Base-by-base conservation (phyloP, 768 basidiomycete genomes). In the Agrocybe praecox region DNA sequence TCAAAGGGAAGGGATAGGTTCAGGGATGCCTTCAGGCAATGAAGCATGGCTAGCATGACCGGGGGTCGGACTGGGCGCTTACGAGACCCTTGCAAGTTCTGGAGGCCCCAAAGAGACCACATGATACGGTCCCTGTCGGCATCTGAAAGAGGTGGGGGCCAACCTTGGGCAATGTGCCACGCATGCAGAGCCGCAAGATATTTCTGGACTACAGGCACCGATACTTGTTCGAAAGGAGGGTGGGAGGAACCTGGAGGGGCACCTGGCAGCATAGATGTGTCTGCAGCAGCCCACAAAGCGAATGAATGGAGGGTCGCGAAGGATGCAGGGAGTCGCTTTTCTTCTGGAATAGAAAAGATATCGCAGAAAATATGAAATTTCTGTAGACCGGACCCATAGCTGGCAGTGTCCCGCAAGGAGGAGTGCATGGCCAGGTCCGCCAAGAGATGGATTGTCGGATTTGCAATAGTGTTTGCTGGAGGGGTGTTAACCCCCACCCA, bases 141-240 rank as follows among this genome's bases (percentile, higher is more conserved):
- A 0, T 69, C 56, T 0, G 68, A 59, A 0, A 76, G 62, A 0
- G 74, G 74, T 2, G 62, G 60, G 1, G 68, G 69, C 76, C 74
- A 78, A 0, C 72, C 75, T 53, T 77, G 76, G 0, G 64, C 69
- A 2, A 75, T 49, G 48, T 76, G 76, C 74, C 75, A 77, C 0
- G 74, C 76, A 2, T 69, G 53, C 0, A 78, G 59, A 0, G 65
- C 75, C 2, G 72, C 57, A 9, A 78, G 65, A 55, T 78, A 78
- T 49, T 76, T 78, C 9, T 50, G 21, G 0, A 62, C 67, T 0
- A 61, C 63, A 0, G 46, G 18, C 0, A 69, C 59, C 0, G 72
- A 63, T 0, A 77, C 63, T 2, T 74, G 65, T 56, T 76, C 75
- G 19, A 75, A 73, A 0, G 61, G 63, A 2, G 42, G 11, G 6